Conservation (phyloP, 192 early-diverging fungal genomes). For the Linnemannia exigua region DNA sequence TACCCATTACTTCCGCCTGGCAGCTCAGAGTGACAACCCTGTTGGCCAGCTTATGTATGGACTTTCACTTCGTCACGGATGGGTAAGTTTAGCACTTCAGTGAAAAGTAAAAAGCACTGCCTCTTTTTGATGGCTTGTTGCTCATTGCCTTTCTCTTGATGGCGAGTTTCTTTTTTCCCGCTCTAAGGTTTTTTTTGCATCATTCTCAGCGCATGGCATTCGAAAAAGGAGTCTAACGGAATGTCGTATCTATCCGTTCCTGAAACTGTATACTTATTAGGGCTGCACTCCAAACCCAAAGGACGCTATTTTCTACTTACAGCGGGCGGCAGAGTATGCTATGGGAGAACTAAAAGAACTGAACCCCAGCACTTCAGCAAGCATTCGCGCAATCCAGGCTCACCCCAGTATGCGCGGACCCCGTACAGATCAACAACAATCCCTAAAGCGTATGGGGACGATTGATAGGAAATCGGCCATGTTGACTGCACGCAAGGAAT, state of each 20-base stretch:
- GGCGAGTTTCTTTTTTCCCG: too few species aligned
- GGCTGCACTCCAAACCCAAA: conserved; percentile 76
- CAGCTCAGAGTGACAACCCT: conserved; percentile 74
- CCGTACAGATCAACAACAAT: conserved; percentile 10
- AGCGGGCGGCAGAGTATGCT: conserved; percentile 82
- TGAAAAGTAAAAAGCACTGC: neutral
- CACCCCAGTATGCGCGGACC: conserved; percentile 42
- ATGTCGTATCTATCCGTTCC: neutral
- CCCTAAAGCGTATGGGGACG: conserved; percentile 30
- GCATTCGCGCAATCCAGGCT: conserved; percentile 25
- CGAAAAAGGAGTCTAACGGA: neutral
- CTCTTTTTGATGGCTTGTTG: too few species aligned
- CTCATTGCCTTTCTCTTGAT: too few species aligned
- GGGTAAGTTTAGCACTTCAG: conserved; percentile 64
- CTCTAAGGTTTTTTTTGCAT: neutral
- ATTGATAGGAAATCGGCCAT: conserved; percentile 32
- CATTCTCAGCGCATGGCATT: neutral
- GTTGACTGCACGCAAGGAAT: conserved; percentile 67
- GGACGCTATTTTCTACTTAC: conserved; percentile 78
- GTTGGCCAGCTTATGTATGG: conserved; percentile 87
- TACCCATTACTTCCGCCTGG: conserved; percentile 78
- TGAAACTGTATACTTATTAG: conserved; percentile 23
- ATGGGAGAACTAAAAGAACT: conserved; percentile 70
- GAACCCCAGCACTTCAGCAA: conserved; percentile 25
- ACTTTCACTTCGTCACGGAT: conserved; percentile 83